phyloP scores from a whole-genome alignment of 73 alveolate genomes.

The Paramecium octaurelia region DNA sequence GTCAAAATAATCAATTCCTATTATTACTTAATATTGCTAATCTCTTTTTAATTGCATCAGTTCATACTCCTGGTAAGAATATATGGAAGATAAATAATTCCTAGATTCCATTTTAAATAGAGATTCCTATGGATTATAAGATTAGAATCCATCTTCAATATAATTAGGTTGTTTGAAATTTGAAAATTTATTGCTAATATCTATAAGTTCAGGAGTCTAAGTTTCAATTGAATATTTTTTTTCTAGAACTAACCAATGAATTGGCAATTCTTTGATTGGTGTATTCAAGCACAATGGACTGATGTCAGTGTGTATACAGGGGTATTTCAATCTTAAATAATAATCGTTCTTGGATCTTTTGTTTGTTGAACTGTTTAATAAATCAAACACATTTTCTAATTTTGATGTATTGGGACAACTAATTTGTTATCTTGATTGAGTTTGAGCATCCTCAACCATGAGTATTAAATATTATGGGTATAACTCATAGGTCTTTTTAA shows the following conservation, averaged over 20 bases:
- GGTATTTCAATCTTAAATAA: background rate
- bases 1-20: background rate
- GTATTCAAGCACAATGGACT: background rate
- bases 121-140: background rate
- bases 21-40: background rate
- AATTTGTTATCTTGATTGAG: background rate
- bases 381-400: background rate
- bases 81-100: background rate
- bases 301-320: background rate
- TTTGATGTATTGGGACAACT: background rate
- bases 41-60: background rate
- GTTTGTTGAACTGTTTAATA: background rate
- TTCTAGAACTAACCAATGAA: background rate
- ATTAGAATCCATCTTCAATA: background rate
- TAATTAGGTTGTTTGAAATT: background rate
- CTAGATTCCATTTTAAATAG: background rate
- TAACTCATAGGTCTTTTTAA: background rate
- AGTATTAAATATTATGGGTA: background rate
- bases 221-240: background rate
- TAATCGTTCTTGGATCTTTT: background rate
- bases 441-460: background rate
- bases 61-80: background rate
- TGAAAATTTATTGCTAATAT: background rate
- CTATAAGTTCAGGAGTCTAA: background rate
- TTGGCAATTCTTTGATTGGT: background rate